Evolutionary conservation across 73 alveolate genomes (phyloP).

Genomic region (Halteria grandinella): DNA sequence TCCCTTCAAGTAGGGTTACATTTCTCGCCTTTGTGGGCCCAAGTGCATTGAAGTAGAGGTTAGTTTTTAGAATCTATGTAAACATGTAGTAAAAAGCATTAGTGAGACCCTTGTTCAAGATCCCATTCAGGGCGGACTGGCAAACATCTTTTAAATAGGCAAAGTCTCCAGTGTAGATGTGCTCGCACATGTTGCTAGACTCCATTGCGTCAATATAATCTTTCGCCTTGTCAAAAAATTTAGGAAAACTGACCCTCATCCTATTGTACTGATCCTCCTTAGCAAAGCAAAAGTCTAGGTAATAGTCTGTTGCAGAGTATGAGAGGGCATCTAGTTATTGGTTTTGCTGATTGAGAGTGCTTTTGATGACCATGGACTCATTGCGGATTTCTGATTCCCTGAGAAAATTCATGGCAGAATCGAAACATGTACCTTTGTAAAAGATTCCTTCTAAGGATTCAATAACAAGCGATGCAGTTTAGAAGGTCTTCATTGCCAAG

Average conservation of each 20-base stretch:
- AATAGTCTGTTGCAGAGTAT: constrained; percentile 17
- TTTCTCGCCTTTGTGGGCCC: neutral
- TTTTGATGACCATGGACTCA: no score
- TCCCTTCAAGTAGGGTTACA: neutral
- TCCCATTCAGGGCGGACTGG: constrained; percentile 21
- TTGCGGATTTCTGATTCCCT: constrained; percentile 22
- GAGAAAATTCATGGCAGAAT: constrained; percentile 21
- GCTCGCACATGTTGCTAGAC: constrained; percentile 26
- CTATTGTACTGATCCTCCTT: constrained; percentile 1
- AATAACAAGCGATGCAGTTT: constrained; percentile 13
- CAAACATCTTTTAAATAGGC: constrained; percentile 1
- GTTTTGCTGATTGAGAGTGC: no score
- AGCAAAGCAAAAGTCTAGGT: constrained; percentile 8
- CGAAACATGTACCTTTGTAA: constrained; percentile 41
- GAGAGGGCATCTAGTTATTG: no score
- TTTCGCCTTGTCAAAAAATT: constrained; percentile 1
- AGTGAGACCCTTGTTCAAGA: constrained; percentile 1
- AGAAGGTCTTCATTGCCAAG: constrained; percentile 31
- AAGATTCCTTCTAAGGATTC: constrained; percentile 18
- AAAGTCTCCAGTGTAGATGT: neutral
- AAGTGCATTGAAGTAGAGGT: neutral
- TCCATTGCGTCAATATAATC: neutral
- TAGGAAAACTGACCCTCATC: constrained; percentile 2
- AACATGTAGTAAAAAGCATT: constrained; percentile 39
- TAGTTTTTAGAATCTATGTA: constrained; percentile 21